Evolutionary conservation across 2,329 filamentous ascomycete genomes (phyloP), one percentile per base, ranked within the genome.

Genomic region (Pseudogymnoascus sp.): DNA sequence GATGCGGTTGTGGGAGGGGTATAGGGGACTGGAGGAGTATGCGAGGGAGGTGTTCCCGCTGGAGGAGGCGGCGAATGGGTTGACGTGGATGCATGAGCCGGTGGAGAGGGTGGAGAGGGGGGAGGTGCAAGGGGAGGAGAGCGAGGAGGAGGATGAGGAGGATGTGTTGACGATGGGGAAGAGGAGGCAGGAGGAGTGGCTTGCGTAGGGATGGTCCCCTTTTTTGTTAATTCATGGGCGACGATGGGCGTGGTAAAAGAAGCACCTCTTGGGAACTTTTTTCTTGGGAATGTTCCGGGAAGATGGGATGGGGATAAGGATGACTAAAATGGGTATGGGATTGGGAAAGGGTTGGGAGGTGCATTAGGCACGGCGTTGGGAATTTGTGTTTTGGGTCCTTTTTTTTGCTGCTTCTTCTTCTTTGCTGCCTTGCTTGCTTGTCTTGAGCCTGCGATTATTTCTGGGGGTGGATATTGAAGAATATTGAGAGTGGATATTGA

Each of bases 1-100:
- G 0, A 79, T 93, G 66, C 83, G 88, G 69, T 78, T 99, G 23
- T 97, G 95, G 95, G 91, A 96, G 73, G 95, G 92, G 3, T 91
- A 91, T 68, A 83, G 95, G 63, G 90, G 91, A 31, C 83, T 97
- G 69, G 92, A 97, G 73, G 95, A 97, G 76, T 99, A 97, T 74
- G 93, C 93, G 1, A 83, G 90, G 60, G 95, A 97, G 74, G 92
- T 96, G 28, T 97, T 97, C 71, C 91, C 91, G 0, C 83, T 97
- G 11, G 95, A 99, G 75, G 95, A 99, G 77, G 89, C 93, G 69
- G 91, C 92, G 33, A 97, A 97, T 74, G 93, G 93, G 4, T 78
- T 95, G 72, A 91, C 89, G 15, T 99, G 95, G 95, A 97, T 97
- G 93, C 73, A 82, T 47, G 81, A 83, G 40, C 40, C 40, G 4